These are phyloP conservation scores for Oropetium thomaeum DNA, from an alignment of 176 grass and related monocot genomes.

Conservation along the genomic window DNA sequence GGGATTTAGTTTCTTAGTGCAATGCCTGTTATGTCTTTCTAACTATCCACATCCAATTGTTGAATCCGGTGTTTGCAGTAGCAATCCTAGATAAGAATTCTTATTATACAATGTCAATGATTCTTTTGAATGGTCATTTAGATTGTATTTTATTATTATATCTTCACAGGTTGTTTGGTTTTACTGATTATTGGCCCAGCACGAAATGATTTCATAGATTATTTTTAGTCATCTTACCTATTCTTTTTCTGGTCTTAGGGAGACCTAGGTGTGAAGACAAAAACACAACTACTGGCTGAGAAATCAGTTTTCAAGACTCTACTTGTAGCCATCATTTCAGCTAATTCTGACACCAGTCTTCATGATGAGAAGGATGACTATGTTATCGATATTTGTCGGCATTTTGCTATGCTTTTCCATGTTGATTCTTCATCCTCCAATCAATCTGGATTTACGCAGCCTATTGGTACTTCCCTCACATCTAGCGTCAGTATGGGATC, in stretches of 20 bases:
- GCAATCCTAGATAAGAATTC: not conserved
- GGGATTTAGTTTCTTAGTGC: not conserved
- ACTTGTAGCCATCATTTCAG: conserved; percentile 66
- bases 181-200: not conserved
- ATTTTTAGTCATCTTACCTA: conserved; percentile 8
- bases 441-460: conserved; percentile 56
- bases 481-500: conserved; percentile 54
- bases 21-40: conserved; percentile 12
- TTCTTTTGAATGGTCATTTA: not conserved
- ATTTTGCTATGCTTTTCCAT: conserved; percentile 99
- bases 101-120: not conserved
- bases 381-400: conserved; percentile 76
- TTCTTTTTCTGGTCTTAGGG: conserved; percentile 47
- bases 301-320: conserved; percentile 96
- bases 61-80: conserved; percentile 4
- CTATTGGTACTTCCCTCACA: conserved; percentile 46
- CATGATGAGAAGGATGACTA: conserved; percentile 87
- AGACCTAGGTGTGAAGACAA: conserved; percentile 99
- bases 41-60: not conserved
- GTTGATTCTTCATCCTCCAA: conserved; percentile 57
- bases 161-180: not conserved
- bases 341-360: conserved; percentile 70
- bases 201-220: conserved; percentile 23
- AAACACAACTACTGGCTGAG: conserved; percentile 94
- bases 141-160: not conserved